Evolutionary conservation across 768 basidiomycete genomes (phyloP).

Genomic region (Amanita inopinata): DNA sequence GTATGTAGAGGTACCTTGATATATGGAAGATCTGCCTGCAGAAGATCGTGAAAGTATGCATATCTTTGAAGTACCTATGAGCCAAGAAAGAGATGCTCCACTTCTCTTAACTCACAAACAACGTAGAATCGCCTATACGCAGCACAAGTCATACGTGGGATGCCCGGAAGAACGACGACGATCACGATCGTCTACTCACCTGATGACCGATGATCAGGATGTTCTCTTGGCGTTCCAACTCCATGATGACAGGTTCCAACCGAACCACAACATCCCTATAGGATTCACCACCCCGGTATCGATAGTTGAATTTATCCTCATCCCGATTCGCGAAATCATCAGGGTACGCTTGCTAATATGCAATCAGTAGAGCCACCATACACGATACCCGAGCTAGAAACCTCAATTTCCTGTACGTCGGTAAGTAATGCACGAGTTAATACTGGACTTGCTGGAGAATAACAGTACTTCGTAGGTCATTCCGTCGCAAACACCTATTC

Average conservation of each 20-base stretch:
- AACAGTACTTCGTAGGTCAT: slow-evolving; percentile 81
- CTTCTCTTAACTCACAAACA: slow-evolving; percentile 44
- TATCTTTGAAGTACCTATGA: slow-evolving; percentile 55
- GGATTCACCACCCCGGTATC: slow-evolving; percentile 94
- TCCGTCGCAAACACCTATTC: slow-evolving; percentile 82
- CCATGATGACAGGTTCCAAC: slow-evolving; percentile 98
- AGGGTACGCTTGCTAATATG: slow-evolving; percentile 74
- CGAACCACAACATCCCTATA: slow-evolving; percentile 95
- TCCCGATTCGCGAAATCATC: slow-evolving; percentile 98
- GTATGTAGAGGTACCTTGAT: slow-evolving; percentile 97
- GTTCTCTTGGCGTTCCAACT: slow-evolving; percentile 95
- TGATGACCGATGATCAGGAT: slow-evolving; percentile 97
- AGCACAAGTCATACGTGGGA: slow-evolving; percentile 2
- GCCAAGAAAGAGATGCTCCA: slow-evolving; percentile 13
- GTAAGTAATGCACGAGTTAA: background rate
- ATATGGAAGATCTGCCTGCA: slow-evolving; percentile 92
- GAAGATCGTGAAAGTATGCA: slow-evolving; percentile 90
- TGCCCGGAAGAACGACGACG: background rate
- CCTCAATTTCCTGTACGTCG: slow-evolving; percentile 81
- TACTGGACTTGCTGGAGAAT: no score
- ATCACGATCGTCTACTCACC: slow-evolving; percentile 24
- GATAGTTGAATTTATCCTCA: slow-evolving; percentile 99
- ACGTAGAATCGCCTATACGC: slow-evolving; percentile 69
- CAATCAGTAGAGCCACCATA: background rate
- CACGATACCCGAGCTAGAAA: slow-evolving; percentile 19